These are phyloP conservation scores for Sphagnum magellanicum DNA, from an alignment of 228 moss, liverwort and hornwort genomes.

Conservation along the genomic window DNA sequence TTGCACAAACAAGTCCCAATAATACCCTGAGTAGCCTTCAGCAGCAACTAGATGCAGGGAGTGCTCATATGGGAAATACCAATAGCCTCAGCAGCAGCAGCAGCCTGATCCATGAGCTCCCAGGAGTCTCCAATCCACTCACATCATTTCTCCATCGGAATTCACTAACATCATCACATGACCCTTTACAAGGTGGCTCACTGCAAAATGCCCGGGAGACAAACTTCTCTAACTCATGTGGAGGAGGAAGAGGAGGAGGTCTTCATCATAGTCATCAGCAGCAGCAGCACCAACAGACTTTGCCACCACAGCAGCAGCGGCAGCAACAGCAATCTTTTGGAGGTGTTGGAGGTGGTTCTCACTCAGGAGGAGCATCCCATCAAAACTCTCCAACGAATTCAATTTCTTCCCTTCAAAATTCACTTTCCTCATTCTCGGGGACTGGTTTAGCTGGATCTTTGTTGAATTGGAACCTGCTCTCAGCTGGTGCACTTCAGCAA, in stretches of 20 bases:
- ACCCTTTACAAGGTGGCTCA: slow-evolving; percentile 61
- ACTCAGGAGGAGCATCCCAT: slow-evolving; percentile 42
- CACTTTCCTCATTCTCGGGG: slow-evolving; percentile 71
- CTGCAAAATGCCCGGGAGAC: slow-evolving; percentile 25
- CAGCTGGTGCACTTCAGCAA: slow-evolving; percentile 57
- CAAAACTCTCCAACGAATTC: slow-evolving; percentile 88
- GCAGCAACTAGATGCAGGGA: too few relatives aligned
- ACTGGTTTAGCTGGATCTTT: slow-evolving; percentile 49
- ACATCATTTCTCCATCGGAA: slow-evolving; percentile 76
- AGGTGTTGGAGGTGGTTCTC: slow-evolving; percentile 1
- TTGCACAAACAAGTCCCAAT: slow-evolving; percentile 66
- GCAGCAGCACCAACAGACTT: neutral
- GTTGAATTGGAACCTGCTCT: slow-evolving; percentile 52
- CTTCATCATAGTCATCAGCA: too few relatives aligned
- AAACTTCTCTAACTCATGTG: slow-evolving; percentile 41
- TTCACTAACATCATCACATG: slow-evolving; percentile 73
- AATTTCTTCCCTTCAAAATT: slow-evolving; percentile 88
- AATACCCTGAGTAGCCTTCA: slow-evolving; percentile 7
- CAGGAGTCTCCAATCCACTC: slow-evolving; percentile 30
- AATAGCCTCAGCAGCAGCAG: too few relatives aligned
- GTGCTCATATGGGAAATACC: too few relatives aligned
- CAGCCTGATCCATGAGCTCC: too few relatives aligned
- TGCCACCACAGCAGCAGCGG: slow-evolving; percentile 35
- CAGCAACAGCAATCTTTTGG: neutral
- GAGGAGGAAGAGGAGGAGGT: slow-evolving; percentile 9